Conservation (phyloP, 78 protist species). For the slime mould (Dictyostelium discoideum) region dicty_2.7 NC_007089.4:1250001-1250500, state of each 20-base stretch:
- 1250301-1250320: not conserved
- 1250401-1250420: not conserved
- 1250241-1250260: not conserved
- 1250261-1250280: not conserved
- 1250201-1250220: not conserved
- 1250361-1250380: not conserved
- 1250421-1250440: not conserved
- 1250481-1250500: too few relatives aligned
- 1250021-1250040: not conserved
- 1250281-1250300: not conserved
- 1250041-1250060: not conserved
- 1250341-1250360: not conserved
- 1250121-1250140: not conserved
- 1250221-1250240: not conserved
- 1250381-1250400: not conserved
- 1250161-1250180: not conserved
- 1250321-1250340: not conserved
- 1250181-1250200: not conserved
- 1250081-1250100: not conserved
- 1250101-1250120: not conserved
- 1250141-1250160: not conserved
- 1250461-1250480: not conserved
- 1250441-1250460: not conserved
- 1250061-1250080: not conserved
- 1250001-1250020: not conserved